phyloP scores from a whole-genome alignment of 495 filamentous ascomycete genomes.

The Trichoderma orchidacearum region DNA sequence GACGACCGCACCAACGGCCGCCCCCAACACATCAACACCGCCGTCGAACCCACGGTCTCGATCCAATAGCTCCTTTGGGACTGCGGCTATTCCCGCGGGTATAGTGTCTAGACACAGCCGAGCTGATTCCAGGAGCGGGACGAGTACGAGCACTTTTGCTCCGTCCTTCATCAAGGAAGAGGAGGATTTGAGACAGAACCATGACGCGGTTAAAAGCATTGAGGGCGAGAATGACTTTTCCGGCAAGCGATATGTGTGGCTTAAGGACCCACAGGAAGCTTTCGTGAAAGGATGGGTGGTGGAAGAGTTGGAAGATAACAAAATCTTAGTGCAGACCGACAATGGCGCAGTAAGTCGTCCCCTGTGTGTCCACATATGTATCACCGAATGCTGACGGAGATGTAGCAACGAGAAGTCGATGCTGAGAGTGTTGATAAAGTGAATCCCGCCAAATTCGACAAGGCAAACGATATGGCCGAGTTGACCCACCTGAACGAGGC shows the following conservation, averaged over 20 bases:
- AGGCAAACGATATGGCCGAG: conserved; percentile 98
- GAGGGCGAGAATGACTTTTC: conserved; percentile 98
- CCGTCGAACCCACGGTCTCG: conserved; percentile 25
- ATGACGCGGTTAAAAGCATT: conserved; percentile 59
- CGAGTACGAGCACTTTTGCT: conserved; percentile 67
- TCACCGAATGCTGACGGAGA: conserved; percentile 6
- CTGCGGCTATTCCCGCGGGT: conserved; percentile 2
- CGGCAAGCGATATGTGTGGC: conserved; percentile 97
- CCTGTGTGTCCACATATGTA: neutral
- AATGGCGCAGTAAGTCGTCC: conserved; percentile 63
- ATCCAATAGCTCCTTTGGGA: conserved; percentile 24
- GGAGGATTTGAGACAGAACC: conserved; percentile 42
- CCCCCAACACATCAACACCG: conserved; percentile 15
- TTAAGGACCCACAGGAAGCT: conserved; percentile 70
- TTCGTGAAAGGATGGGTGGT: conserved; percentile 89
- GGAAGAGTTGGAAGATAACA: conserved; percentile 55
- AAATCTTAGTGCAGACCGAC: conserved; percentile 78
- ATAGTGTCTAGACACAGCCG: conserved; percentile 30
- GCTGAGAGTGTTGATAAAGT: conserved; percentile 88
- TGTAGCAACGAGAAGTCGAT: conserved; percentile 74
- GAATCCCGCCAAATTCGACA: conserved; percentile 98
- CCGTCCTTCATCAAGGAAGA: conserved; percentile 88
- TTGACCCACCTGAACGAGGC: conserved; percentile 95
- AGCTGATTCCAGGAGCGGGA: conserved; percentile 46
- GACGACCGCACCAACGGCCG: conserved; percentile 39